Percentiles rank a stretch among this genome's conserved stretches.
Evolutionary conservation across 352 stramenopile genomes (phyloP).

Genomic region (Phytophthora pisi): DNA sequence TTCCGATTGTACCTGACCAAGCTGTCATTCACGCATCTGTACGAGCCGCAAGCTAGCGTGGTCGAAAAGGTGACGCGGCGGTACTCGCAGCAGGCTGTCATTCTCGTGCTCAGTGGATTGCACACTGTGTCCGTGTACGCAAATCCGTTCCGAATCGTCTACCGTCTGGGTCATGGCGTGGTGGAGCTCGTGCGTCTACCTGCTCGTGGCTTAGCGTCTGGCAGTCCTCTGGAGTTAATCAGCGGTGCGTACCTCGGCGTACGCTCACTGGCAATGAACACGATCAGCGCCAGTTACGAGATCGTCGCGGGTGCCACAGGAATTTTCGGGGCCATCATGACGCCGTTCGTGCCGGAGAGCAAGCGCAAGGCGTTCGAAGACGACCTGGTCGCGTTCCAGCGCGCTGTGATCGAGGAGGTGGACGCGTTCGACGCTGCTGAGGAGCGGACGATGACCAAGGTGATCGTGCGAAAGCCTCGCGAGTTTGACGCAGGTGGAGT

Average conservation of each 20-base stretch:
- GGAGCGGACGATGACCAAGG: constrained; percentile 88
- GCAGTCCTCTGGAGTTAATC: constrained; percentile 84
- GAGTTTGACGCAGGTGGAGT: constrained; percentile 79
- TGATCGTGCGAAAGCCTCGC: constrained; percentile 84
- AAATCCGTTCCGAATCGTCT: constrained; percentile 89
- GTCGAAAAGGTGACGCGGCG: constrained; percentile 78
- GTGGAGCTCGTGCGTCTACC: constrained; percentile 83
- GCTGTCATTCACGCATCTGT: constrained; percentile 82
- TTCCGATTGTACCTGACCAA: constrained; percentile 86
- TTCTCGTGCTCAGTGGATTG: constrained; percentile 81
- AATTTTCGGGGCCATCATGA: constrained; percentile 77
- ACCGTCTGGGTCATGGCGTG: constrained; percentile 81
- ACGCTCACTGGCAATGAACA: constrained; percentile 87
- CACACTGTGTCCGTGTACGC: constrained; percentile 90
- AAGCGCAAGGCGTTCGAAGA: constrained; percentile 83
- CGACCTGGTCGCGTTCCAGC: constrained; percentile 85
- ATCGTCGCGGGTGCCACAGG: constrained; percentile 83
- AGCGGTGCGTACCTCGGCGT: constrained; percentile 85
- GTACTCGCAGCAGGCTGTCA: constrained; percentile 87
- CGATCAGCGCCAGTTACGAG: constrained; percentile 89
- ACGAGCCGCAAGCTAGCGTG: constrained; percentile 77
- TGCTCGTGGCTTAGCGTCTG: constrained; percentile 76
- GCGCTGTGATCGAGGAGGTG: constrained; percentile 88
- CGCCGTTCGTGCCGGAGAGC: constrained; percentile 70
- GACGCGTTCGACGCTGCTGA: constrained; percentile 86